Evolutionary conservation across 139 green algal species (phyloP), one percentile per base, ranked within the genome.

Genomic region (Tetraselmis striata): DNA sequence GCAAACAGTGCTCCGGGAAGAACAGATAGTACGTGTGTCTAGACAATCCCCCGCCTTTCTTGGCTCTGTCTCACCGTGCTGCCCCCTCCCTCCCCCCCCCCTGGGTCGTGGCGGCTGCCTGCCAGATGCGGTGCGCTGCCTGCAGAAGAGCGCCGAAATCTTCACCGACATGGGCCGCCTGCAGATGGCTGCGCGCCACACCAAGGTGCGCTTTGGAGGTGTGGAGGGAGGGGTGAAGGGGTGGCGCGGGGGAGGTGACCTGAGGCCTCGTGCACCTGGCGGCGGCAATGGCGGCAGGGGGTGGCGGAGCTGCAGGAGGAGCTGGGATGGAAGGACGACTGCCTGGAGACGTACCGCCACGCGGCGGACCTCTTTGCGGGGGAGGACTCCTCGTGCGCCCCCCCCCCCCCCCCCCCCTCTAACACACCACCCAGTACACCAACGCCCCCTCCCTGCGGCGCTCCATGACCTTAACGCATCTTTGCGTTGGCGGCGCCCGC

Each of bases 141-240:
- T 97, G 31, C 87, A 92, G 28, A 84, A 93, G 23, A 95, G 95
- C 0, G 90, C 98, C 0, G 87, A 90, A 1, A 76, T 95, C 0
- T 99, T 97, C 86, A 98, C 93, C 22, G 96, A 99, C 76, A 95
- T 98, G 89, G 96, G 96, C 1, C 88, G 95, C 1, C 86, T 99
- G 1, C 92, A 92, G 82, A 98, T 98, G 94, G 95, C 96, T 11
- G 96, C 96, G 0, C 84, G 94, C 29, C 92, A 99, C 77, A 80
- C 83, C 77, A 89, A 87, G 85, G 84, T 88, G 31, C 77, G 2
- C 74, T 28, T 31, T 28, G 74, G 2, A 28, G 5, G 5, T 28
- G 74, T 28, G 22, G 74, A 77, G 22, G 26, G 25, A 28, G 74
- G 5, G 25, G 23, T 77, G 74, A 29, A 28, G 25, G 2, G n/a